These are phyloP conservation scores for Populus deltoides DNA, from an alignment of 345 rosid species.

Conservation along the genomic window DNA sequence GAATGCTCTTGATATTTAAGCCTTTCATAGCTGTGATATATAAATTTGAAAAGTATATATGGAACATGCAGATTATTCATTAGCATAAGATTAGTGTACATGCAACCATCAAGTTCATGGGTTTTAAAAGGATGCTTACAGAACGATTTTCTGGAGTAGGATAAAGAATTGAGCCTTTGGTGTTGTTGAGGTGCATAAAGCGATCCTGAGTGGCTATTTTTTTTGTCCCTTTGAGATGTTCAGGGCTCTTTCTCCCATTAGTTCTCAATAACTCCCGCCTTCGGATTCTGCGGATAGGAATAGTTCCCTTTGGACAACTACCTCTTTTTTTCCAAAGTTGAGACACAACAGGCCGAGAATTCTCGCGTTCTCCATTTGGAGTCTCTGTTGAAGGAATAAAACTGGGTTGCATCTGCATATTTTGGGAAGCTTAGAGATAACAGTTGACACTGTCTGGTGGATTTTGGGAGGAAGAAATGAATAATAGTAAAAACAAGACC, in stretches of 20 bases:
- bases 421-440: background rate
- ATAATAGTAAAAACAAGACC: background rate
- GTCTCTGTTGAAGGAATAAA: constrained; percentile 3
- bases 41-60: no score
- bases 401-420: constrained; percentile 45
- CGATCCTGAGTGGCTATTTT: background rate
- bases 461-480: background rate
- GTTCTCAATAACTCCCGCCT: constrained; percentile 40
- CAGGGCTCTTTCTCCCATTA: background rate
- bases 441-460: background rate
- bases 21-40: no score
- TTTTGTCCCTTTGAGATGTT: constrained; percentile 7
- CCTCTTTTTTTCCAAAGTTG: constrained; percentile 52
- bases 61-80: no score
- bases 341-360: constrained; percentile 11
- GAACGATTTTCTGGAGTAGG: constrained; percentile 22
- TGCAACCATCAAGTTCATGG: background rate
- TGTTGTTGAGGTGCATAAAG: background rate
- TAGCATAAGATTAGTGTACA: no score
- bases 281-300: constrained; percentile 45
- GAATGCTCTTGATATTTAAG: no score
- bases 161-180: background rate
- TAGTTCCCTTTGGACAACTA: constrained; percentile 42
- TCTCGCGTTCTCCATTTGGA: background rate
- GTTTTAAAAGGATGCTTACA: constrained; percentile 21